phyloP scores from a whole-genome alignment of 1,284 basidiomycete genomes.

The Agaricales sp. region DNA sequence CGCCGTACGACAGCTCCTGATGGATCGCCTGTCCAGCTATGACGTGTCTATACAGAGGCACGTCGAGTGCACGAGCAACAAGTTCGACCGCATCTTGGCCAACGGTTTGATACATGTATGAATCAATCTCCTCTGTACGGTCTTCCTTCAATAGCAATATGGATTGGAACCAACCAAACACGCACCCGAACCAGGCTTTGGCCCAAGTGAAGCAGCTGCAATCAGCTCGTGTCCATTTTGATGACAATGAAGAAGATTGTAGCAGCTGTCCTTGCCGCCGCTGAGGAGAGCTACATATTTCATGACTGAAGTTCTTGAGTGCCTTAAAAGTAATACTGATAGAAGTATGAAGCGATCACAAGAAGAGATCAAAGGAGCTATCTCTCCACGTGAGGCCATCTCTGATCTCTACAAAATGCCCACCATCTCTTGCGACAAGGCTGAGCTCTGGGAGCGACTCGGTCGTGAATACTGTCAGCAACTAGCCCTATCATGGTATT shows the following conservation, averaged over 20 bases:
- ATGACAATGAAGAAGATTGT: slow-evolving; percentile 86
- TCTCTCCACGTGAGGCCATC: slow-evolving; percentile 9
- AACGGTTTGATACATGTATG: slow-evolving; percentile 97
- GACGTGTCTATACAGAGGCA: slow-evolving; percentile 77
- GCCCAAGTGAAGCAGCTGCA: slow-evolving; percentile 84
- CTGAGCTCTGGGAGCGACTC: slow-evolving; percentile 83
- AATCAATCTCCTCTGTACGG: slow-evolving; percentile 88
- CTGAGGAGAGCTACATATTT: slow-evolving; percentile 94
- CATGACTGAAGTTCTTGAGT: slow-evolving; percentile 50
- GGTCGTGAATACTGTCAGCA: slow-evolving; percentile 75
- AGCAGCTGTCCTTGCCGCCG: slow-evolving; percentile 98
- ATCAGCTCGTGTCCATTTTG: slow-evolving; percentile 84
- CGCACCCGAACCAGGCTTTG: slow-evolving; percentile 76
- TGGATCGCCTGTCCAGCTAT: slow-evolving; percentile 81
- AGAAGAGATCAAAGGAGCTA: slow-evolving; percentile 11
- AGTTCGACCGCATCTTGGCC: slow-evolving; percentile 90
- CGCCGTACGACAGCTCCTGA: slow-evolving; percentile 80
- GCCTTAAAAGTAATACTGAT: too few species aligned
- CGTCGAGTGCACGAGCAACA: slow-evolving; percentile 76
- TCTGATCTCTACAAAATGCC: slow-evolving; percentile 50
- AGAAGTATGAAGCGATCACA: too few species aligned
- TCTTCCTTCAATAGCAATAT: slow-evolving; percentile 11
- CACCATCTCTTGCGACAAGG: slow-evolving; percentile 93
- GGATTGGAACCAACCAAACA: slow-evolving; percentile 11
- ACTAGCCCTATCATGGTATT: too few species aligned